phyloP scores from a whole-genome alignment of 2,329 filamentous ascomycete species.

The Ceratocystis papillata region DNA sequence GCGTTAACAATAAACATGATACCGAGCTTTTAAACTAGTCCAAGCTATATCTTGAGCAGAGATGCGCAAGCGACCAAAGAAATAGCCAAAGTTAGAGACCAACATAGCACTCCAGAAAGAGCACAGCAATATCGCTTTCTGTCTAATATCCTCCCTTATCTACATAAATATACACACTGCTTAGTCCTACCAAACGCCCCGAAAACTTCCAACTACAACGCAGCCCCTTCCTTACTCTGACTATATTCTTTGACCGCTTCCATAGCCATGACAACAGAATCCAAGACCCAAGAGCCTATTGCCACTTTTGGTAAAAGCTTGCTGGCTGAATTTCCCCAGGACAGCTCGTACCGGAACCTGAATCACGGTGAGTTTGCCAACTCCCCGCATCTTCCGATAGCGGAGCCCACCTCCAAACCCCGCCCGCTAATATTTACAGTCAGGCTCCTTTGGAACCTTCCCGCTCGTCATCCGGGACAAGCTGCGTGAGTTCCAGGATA shows the following conservation, averaged over 20 bases:
- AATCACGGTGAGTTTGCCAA: slow-evolving; percentile 55
- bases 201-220: too few relatives aligned
- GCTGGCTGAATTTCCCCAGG: slow-evolving; percentile 16
- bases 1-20: too few relatives aligned
- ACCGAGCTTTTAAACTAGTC: too few relatives aligned
- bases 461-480: slow-evolving; percentile 51
- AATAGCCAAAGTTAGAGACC: too few relatives aligned
- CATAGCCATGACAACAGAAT: slow-evolving; percentile 5
- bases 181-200: background rate
- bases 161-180: background rate
- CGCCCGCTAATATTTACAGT: slow-evolving; percentile 17
- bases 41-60: too few relatives aligned
- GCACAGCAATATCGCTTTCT: too few relatives aligned
- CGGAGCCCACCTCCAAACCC: background rate
- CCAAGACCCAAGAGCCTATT: slow-evolving; percentile 11
- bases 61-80: too few relatives aligned
- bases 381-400: slow-evolving; percentile 8
- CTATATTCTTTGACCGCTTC: background rate
- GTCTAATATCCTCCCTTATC: too few relatives aligned
- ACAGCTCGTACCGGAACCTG: slow-evolving; percentile 52
- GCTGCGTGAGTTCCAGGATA: slow-evolving; percentile 54
- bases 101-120: too few relatives aligned
- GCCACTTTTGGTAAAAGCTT: slow-evolving; percentile 19
- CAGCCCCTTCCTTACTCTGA: background rate
- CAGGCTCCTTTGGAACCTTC: slow-evolving; percentile 70